Evolutionary conservation across 106 monocot species (phyloP).

Genomic region (Platanthera zijinensis): DNA sequence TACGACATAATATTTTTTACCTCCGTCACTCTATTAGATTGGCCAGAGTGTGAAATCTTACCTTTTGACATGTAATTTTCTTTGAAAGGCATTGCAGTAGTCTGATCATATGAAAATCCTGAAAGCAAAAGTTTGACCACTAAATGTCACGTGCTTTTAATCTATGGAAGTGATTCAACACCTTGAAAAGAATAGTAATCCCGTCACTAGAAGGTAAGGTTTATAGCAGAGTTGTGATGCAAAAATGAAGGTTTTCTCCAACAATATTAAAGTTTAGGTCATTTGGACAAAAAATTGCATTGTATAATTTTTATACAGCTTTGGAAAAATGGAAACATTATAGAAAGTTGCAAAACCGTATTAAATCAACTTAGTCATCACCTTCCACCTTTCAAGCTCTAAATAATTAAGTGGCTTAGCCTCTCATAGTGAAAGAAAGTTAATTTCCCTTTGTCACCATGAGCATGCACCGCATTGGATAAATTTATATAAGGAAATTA

Average conservation of each 20-base stretch:
- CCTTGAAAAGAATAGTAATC: slow-evolving; percentile 10
- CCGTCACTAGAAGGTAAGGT: background rate
- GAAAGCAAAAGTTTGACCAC: slow-evolving; percentile 72
- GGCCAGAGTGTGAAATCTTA: slow-evolving; percentile 29
- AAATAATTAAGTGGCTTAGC: background rate
- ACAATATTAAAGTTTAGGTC: slow-evolving; percentile 3
- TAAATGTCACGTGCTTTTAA: slow-evolving; percentile 30
- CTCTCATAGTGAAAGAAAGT: background rate
- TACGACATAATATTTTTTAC: background rate
- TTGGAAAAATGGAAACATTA: background rate
- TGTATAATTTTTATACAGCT: background rate
- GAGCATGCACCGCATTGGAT: background rate
- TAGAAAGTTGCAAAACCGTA: background rate
- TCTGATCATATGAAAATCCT: slow-evolving; percentile 78
- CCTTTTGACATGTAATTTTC: slow-evolving; percentile 73
- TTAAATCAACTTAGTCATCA: background rate
- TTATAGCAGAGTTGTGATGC: background rate
- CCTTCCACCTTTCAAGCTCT: background rate
- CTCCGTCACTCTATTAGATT: background rate
- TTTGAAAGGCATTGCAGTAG: slow-evolving; percentile 42
- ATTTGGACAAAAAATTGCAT: background rate
- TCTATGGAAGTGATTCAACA: slow-evolving; percentile 12
- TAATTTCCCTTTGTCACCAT: background rate
- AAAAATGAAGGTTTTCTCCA: slow-evolving; percentile 3
- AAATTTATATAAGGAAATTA: background rate